These are phyloP conservation scores for Stellera chamaejasme DNA, from an alignment of 345 rosid species.

Conservation along the genomic window DNA sequence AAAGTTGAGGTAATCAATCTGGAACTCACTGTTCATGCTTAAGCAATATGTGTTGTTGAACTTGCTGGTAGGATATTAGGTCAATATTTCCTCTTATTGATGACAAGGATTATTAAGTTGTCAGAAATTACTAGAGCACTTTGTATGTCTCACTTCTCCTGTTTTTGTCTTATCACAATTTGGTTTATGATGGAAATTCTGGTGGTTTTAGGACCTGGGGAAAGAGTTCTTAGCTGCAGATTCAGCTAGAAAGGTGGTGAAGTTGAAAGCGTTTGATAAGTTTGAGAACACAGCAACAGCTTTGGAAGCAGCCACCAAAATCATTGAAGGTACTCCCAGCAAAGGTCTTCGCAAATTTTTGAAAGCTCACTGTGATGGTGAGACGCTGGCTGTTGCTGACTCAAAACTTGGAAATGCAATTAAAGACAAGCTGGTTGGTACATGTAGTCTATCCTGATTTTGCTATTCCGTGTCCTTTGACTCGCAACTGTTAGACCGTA, in stretches of 20 bases:
- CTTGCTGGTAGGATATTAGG: too few relatives aligned
- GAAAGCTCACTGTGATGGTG: conserved; percentile 56
- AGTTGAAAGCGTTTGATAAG: conserved; percentile 64
- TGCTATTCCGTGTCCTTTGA: conserved; percentile 2
- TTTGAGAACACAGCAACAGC: conserved; percentile 78
- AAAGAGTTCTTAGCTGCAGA: conserved; percentile 48
- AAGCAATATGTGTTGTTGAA: too few relatives aligned
- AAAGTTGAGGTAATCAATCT: conserved; percentile 48
- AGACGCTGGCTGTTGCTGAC: conserved; percentile 62
- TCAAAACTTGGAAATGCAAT: conserved; percentile 87
- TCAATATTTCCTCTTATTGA: too few relatives aligned
- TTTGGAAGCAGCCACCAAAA: conserved; percentile 56
- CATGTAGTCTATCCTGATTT: background rate
- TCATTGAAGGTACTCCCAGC: conserved; percentile 58
- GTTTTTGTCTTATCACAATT: background rate
- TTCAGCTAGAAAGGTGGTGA: conserved; percentile 68
- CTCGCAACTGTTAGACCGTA: background rate
- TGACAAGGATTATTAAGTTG: too few relatives aligned
- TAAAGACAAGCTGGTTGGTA: conserved; percentile 72
- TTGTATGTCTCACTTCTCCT: background rate
- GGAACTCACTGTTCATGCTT: too few relatives aligned
- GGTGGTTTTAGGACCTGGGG: conserved; percentile 38
- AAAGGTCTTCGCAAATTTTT: conserved; percentile 69
- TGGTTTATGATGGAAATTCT: background rate
- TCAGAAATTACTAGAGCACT: too few relatives aligned